Evolutionary conservation across 495 filamentous ascomycete species (phyloP).

Genomic region (Neurospora sp.): DNA sequence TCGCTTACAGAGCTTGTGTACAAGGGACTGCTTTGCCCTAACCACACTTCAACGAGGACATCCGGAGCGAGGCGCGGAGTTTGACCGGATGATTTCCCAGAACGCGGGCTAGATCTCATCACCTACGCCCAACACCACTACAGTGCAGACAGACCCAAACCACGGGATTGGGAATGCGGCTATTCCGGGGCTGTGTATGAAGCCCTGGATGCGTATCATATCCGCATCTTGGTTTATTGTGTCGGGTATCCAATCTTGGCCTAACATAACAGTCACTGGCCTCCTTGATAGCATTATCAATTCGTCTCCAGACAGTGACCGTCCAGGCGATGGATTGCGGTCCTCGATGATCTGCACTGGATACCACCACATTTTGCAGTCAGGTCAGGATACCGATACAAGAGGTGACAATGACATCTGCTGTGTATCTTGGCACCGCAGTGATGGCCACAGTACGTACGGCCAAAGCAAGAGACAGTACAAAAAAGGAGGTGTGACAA

Average conservation of each 20-base stretch:
- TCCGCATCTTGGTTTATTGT: neutral
- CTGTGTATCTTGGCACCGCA: neutral
- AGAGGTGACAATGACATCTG: neutral
- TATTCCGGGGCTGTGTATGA: neutral
- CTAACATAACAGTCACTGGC: neutral
- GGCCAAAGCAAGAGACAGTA: neutral
- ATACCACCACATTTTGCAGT: neutral
- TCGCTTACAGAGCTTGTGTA: neutral
- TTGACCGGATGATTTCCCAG: constrained; percentile 1
- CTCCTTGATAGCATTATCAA: neutral
- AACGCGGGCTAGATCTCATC: constrained; percentile 2
- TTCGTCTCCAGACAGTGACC: neutral
- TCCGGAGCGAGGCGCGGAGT: neutral
- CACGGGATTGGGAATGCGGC: constrained; percentile 12
- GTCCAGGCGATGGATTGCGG: neutral
- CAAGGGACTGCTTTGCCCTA: neutral
- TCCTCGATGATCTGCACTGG: neutral
- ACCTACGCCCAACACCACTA: constrained; percentile 2
- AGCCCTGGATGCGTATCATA: neutral
- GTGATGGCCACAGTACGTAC: neutral
- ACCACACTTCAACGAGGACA: neutral
- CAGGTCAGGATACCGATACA: neutral
- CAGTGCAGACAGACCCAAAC: constrained; percentile 5
- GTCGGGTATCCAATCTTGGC: neutral
- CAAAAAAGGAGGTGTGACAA: neutral